These are phyloP conservation scores for Pseudogymnoascus sp. DNA, from an alignment of 2,329 filamentous ascomycete genomes.

Conservation along the genomic window DNA sequence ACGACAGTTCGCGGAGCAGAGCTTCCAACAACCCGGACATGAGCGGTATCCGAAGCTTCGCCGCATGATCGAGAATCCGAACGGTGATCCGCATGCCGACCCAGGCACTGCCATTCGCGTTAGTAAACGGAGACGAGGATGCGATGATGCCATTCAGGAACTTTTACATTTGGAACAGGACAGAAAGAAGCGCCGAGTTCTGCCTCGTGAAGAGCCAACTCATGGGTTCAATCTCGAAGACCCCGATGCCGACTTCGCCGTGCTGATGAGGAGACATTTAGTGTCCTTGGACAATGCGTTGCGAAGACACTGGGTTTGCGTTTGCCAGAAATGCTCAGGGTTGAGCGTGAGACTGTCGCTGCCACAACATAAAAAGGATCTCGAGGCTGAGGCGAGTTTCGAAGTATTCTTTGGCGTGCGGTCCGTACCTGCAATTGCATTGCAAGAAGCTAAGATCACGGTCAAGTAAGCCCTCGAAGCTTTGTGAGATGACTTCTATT, in stretches of 20 bases:
- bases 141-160: slow-evolving; percentile 20
- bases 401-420: slow-evolving; percentile 18
- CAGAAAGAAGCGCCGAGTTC: slow-evolving; percentile 24
- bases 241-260: slow-evolving; percentile 19
- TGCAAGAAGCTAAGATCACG: slow-evolving; percentile 19
- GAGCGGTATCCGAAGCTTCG: slow-evolving; percentile 16
- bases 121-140: slow-evolving; percentile 22
- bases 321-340: slow-evolving; percentile 15
- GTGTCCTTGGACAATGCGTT: slow-evolving; percentile 22
- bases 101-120: slow-evolving; percentile 16
- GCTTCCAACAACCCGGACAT: slow-evolving; percentile 1
- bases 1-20: slow-evolving; percentile 1
- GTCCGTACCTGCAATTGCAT: slow-evolving; percentile 13
- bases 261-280: slow-evolving; percentile 22
- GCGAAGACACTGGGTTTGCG: slow-evolving; percentile 21
- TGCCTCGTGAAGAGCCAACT: slow-evolving; percentile 22
- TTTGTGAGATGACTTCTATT: slow-evolving; percentile 8
- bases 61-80: slow-evolving; percentile 11
- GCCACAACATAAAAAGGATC: slow-evolving; percentile 10
- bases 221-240: slow-evolving; percentile 2
- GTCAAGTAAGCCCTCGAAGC: slow-evolving; percentile 15
- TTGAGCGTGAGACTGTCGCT: slow-evolving; percentile 16
- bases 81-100: slow-evolving; percentile 15
- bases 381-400: slow-evolving; percentile 11
- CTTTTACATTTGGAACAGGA: slow-evolving; percentile 19